These are phyloP conservation scores for Botrytis pseudocinerea DNA, from an alignment of 2,329 filamentous ascomycete species.

Conservation along the genomic window DNA sequence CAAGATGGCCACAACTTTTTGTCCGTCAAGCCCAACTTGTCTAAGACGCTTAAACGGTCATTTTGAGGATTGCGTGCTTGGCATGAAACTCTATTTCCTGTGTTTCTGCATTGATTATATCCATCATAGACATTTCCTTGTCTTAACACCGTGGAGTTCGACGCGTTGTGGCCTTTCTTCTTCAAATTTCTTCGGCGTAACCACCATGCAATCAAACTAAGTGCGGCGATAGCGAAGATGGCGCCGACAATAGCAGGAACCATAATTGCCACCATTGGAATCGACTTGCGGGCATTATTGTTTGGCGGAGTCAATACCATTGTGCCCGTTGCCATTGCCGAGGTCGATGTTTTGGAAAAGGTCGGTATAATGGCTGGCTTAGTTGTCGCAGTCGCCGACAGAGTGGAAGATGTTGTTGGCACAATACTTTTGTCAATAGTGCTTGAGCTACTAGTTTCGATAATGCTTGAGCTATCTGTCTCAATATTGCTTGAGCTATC, in stretches of 20 bases:
- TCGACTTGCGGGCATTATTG: neutral
- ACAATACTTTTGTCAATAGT: neutral
- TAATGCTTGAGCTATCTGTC: neutral
- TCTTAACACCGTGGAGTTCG: too few species aligned
- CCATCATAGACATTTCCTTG: too few species aligned
- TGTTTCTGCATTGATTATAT: neutral
- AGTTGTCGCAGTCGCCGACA: neutral
- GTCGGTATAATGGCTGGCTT: neutral
- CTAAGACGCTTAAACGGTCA: neutral
- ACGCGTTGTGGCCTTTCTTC: neutral
- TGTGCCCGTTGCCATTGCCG: neutral
- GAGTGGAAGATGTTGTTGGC: neutral
- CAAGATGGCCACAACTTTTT: conserved; percentile 12
- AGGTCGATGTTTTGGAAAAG: neutral
- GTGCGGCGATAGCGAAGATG: neutral
- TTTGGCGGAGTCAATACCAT: too few species aligned
- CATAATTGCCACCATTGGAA: neutral
- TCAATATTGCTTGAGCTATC: neutral
- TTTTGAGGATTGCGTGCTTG: neutral
- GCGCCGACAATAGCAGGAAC: neutral
- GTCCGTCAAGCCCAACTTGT: neutral
- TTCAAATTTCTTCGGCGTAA: neutral
- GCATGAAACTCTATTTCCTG: neutral
- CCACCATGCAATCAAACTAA: neutral
- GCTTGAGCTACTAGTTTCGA: neutral